Base-by-base conservation (phyloP, 495 filamentous ascomycete species). In the Hyaloscypha variabilis region DNA sequence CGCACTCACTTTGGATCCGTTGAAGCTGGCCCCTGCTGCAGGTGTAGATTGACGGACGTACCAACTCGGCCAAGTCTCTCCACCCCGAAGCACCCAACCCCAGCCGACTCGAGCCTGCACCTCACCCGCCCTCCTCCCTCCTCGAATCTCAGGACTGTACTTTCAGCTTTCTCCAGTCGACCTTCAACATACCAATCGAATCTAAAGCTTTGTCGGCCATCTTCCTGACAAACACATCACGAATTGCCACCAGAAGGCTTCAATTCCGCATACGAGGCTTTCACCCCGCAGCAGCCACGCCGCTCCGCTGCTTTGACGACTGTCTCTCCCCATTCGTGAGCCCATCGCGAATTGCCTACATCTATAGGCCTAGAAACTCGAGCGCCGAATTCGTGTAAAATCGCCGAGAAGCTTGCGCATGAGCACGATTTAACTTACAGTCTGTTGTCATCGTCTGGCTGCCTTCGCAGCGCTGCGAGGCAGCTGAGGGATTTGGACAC, bases 391-490 rank as follows among this genome's bases (percentile, higher is more conserved):
- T n/a, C 21, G 3, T 28, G 11, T 11, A 8, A 23, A 24, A 59
- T 23, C 17, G 34, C 25, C 1, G 21, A 46, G 30, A 21, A 6
- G 13, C 31, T 69, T 53, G 57, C 67, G 67, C 62, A 69, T 69
- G 67, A 59, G 11, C 26, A 28, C 23, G 24, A 58, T 14, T 34
- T 31, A 23, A 65, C 5, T 28, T 36, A 36, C 25, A 58, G 13
- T 42, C 36, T 54, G 28, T 31, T 29, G n/a, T 58, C 25, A 62
- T 67, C 56, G 49, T 31, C 62, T 66, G 29, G 52, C 61, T 28
- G 58, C 51, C 59, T 17, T 57, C 59, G 60, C 52, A 66, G 65
- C 62, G 49, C 31, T 14, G 62, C 54, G 69, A 65, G 66, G 59
- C 24, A 34, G 57, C 21, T 17, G 58, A 63, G 39, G 13, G 13